Conservation (phyloP, 495 filamentous ascomycete genomes). For the Talaromyces nanjingensis region DNA sequence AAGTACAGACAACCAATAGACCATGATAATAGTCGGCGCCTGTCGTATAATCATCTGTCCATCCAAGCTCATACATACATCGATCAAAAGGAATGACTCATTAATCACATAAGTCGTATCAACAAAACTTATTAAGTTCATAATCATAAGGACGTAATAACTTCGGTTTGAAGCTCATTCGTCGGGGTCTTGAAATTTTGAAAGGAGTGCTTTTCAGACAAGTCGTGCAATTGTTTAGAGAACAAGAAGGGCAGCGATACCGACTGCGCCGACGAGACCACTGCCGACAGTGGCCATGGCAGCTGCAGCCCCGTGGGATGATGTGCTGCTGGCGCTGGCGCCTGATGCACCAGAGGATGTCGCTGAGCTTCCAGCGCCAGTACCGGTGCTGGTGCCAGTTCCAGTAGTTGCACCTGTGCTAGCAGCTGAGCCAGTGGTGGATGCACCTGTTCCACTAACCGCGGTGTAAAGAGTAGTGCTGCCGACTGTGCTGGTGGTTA, state of each 20-base stretch:
- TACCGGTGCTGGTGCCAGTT: conserved; percentile 7
- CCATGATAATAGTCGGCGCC: not conserved
- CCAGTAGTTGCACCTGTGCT: conserved; percentile 1
- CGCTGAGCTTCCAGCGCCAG: conserved; percentile 3
- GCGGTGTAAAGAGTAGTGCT: conserved; percentile 9
- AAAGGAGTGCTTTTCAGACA: not conserved
- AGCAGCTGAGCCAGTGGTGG: not conserved
- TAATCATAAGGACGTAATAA: conserved; percentile 3
- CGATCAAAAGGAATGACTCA: conserved; percentile 1
- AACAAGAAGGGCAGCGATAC: conserved; percentile 34
- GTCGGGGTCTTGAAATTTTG: too few species aligned
- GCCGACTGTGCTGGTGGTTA: not conserved
- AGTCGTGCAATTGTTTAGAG: conserved; percentile 19
- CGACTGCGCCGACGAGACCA: conserved; percentile 30
- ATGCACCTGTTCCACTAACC: not conserved
- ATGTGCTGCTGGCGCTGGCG: conserved; percentile 16
- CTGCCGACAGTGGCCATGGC: conserved; percentile 29
- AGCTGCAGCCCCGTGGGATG: conserved; percentile 20
- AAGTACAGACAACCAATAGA: not conserved
- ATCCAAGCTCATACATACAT: not conserved
- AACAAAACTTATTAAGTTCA: not conserved
- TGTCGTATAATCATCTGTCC: not conserved
- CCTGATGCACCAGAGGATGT: conserved; percentile 7
- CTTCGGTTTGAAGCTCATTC: not conserved
- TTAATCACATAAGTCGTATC: not conserved